Evolutionary conservation across 192 early-diverging fungal genomes (phyloP), one percentile per base, ranked within the genome.

Genomic region (Podochytrium sp.): DNA sequence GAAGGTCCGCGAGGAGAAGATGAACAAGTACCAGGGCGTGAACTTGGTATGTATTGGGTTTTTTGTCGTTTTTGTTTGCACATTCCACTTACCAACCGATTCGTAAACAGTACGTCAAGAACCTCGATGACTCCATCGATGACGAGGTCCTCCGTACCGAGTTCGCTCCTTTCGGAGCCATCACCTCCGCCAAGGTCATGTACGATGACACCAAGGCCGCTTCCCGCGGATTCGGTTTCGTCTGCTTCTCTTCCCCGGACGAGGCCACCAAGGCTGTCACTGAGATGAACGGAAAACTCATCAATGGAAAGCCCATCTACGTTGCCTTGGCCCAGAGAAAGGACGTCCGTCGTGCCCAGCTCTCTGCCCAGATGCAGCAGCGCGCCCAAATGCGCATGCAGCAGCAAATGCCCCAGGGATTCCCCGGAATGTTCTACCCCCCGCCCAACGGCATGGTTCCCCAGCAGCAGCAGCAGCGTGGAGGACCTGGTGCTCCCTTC

Each of bases 151-250:
- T 99, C 35, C 91, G 96, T 66, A 90, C 96, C 79, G 96, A 97
- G 86, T 99, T 99, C 84, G 89, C 93, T 29, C 89, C 92, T 49
- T 99, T 94, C 80, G 98, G 98, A 65, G 86, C 89, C 65, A 99
- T 99, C 77, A 98, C 96, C 80, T 93, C 91, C 34, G 95, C 95
- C 78, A 96, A 97, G 89, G 91, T 99, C 71, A 99, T 99, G 98
- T 82, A 87, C 71, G 96, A 99, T 79, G 98, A 99, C 42, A 91
- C 73, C 53, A 78, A 82, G 70, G 84, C 83, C 50, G 77, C 78
- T 39, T 95, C 94, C 78, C 92, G 94, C 78, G 96, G 96, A 40
- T 99, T 99, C 71, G 98, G 98, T 18, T 99, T 99, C 79, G 98
- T 99, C 32, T 99, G 98, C 90, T 99, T 96, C 89, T 93, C 94